These are phyloP conservation scores for Neurospora sp. DNA, from an alignment of 495 filamentous ascomycete genomes.

Conservation along the genomic window DNA sequence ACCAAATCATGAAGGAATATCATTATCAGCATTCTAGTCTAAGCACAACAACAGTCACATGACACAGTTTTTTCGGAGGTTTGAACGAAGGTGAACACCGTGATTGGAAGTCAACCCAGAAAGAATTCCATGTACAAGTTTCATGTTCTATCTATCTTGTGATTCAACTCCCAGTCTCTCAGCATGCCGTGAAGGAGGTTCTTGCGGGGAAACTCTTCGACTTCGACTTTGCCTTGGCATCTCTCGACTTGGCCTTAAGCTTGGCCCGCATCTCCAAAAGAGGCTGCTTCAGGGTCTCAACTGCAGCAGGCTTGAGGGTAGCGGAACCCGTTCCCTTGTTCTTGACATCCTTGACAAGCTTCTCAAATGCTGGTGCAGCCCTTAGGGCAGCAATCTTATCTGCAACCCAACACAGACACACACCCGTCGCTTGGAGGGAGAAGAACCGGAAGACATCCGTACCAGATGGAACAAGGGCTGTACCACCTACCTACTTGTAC, in stretches of 20 bases:
- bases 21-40: background rate
- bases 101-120: background rate
- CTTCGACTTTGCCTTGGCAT: background rate
- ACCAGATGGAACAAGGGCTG: too few relatives aligned
- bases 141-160: background rate
- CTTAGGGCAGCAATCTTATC: slow-evolving; percentile 7
- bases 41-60: background rate
- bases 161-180: slow-evolving; percentile 89
- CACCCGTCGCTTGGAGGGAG: too few relatives aligned
- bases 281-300: slow-evolving; percentile 3
- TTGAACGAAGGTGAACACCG: background rate
- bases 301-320: slow-evolving; percentile 1
- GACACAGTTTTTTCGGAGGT: background rate
- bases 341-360: background rate
- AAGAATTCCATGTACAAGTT: background rate
- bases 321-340: slow-evolving; percentile 2
- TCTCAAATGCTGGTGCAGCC: slow-evolving; percentile 4
- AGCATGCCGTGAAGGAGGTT: slow-evolving; percentile 86
- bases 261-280: background rate
- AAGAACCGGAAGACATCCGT: too few relatives aligned
- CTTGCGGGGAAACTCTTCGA: slow-evolving; percentile 59
- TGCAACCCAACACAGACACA: background rate
- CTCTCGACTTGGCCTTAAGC: background rate
- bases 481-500: too few relatives aligned
- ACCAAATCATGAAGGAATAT: background rate